These are phyloP conservation scores for Blastomyces parvus DNA, from an alignment of 2,329 filamentous ascomycete species.

Conservation along the genomic window DNA sequence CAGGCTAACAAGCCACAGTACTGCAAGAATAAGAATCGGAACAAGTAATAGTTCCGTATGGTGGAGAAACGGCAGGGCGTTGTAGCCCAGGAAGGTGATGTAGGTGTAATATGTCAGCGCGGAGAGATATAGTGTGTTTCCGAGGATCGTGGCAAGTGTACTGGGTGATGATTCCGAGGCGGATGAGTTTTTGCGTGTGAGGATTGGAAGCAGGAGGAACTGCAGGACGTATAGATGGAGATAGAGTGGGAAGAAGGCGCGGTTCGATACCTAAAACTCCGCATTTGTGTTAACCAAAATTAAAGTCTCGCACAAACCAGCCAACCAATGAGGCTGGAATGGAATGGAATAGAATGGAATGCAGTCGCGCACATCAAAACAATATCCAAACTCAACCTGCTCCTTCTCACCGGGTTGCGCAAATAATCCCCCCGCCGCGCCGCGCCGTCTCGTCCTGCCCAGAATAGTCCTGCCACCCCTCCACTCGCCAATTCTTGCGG, in stretches of 20 bases:
- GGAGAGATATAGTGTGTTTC: conserved; percentile 57
- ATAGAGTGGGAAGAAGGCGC: conserved; percentile 59
- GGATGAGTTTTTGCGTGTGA: conserved; percentile 33
- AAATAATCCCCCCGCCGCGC: conserved; percentile 48
- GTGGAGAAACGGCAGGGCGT: conserved; percentile 57
- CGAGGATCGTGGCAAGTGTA: conserved; percentile 46
- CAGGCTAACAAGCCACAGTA: conserved; percentile 49
- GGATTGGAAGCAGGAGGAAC: conserved; percentile 56
- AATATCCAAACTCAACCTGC: conserved; percentile 60
- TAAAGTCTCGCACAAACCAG: too few species aligned
- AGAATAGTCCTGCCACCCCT: conserved; percentile 20
- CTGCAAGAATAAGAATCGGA: conserved; percentile 50
- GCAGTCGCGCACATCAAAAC: conserved; percentile 49
- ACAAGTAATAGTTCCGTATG: conserved; percentile 57
- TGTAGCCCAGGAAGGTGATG: conserved; percentile 61
- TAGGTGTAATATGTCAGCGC: conserved; percentile 58
- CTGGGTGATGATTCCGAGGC: conserved; percentile 42
- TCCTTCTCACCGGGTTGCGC: conserved; percentile 47
- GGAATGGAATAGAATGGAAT: too few species aligned
- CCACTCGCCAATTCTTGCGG: conserved; percentile 22
- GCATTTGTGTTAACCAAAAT: too few species aligned
- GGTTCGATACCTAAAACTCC: conserved; percentile 46
- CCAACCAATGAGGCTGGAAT: too few species aligned
- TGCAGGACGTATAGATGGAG: conserved; percentile 58
- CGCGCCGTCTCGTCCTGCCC: conserved; percentile 22